Conservation (phyloP, 306 rosid genomes). For the Neltuma alba region DNA sequence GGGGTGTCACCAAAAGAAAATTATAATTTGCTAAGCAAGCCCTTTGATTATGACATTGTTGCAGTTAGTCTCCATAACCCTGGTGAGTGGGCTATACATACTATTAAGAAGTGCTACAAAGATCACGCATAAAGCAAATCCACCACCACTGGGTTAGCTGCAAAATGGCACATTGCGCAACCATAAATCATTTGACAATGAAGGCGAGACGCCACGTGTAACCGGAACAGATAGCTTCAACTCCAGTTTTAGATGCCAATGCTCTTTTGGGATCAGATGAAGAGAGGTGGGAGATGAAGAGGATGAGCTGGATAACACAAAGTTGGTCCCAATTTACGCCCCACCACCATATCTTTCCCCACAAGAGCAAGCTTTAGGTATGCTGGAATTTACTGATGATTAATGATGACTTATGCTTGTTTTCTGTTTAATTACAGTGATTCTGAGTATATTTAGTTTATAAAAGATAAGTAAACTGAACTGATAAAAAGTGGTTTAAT, state of each 20-base stretch:
- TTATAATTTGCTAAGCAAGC: neutral
- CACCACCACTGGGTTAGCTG: conserved; percentile 71
- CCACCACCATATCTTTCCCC: conserved; percentile 78
- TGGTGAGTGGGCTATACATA: conserved; percentile 78
- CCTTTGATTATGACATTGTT: conserved; percentile 15
- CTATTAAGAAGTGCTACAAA: conserved; percentile 78
- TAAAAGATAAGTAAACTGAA: neutral
- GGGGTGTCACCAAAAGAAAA: neutral
- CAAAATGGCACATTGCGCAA: conserved; percentile 92
- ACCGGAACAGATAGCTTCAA: conserved; percentile 34
- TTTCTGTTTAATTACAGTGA: neutral
- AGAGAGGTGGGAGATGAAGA: conserved; percentile 57
- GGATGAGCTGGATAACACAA: conserved; percentile 75
- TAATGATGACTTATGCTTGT: neutral
- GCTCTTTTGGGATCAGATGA: conserved; percentile 54
- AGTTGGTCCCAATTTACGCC: conserved; percentile 61
- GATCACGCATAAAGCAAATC: conserved; percentile 89
- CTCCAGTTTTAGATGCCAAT: conserved; percentile 34
- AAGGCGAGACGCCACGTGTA: conserved; percentile 54
- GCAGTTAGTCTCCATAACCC: conserved; percentile 81
- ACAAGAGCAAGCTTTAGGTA: conserved; percentile 93
- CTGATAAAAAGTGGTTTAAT: neutral
- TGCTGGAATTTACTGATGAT: conserved; percentile 16
- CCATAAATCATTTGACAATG: conserved; percentile 71
- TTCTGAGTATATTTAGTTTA: neutral